Base-by-base conservation (phyloP, 805 yeast species). In the Brettanomyces naardenensis region DNA sequence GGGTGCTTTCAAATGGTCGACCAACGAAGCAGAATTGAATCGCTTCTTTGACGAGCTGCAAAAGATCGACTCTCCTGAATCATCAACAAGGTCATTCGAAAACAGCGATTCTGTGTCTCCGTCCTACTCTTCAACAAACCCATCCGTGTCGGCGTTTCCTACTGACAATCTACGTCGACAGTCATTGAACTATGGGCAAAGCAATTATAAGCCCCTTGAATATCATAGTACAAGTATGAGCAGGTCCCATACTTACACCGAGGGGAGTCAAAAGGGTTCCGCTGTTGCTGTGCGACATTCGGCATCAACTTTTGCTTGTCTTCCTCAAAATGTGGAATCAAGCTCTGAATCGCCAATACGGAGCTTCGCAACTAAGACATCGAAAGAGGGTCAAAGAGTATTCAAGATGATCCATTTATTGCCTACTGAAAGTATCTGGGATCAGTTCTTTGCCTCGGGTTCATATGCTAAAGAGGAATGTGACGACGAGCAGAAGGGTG, bases 391-490 rank as follows among this genome's bases (percentile, higher is more conserved):
- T 4, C 69, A 68, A 43, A 62, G 66, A 36, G 69, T 78, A 17
- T 75, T 68, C 50, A 83, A 78, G 47, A 59, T 80, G 63, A 69
- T 80, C 43, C 72, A 69, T 48, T 80, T 73, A 51, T 71, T 78
- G 33, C 78, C 82, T 4, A 69, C 75, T 3, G 86, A 79, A 39
- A 65, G 77, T 19, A 77, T 80, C 25, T 79, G 86, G 83, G 85
- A 77, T 37, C 82, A 76, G 46, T 73, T 74, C 46, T 75, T 78
- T 51, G 59, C 62, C 1, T 50, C 53, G 15, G 47, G 52, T 13
- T 49, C 42, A 22, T 35, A 37, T 7, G 41, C n/a, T n/a, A n/a
- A n/a, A n/a, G n/a, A n/a, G n/a, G n/a, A n/a, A n/a, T n/a, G n/a
- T n/a, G n/a, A n/a, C n/a, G n/a, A n/a, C n/a, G n/a, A n/a, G n/a